Percentiles rank a stretch among this genome's conserved stretches.
These are phyloP conservation scores for Zymoseptoria pseudotritici DNA, from an alignment of 2,329 filamentous ascomycete genomes.

Conservation along the genomic window DNA sequence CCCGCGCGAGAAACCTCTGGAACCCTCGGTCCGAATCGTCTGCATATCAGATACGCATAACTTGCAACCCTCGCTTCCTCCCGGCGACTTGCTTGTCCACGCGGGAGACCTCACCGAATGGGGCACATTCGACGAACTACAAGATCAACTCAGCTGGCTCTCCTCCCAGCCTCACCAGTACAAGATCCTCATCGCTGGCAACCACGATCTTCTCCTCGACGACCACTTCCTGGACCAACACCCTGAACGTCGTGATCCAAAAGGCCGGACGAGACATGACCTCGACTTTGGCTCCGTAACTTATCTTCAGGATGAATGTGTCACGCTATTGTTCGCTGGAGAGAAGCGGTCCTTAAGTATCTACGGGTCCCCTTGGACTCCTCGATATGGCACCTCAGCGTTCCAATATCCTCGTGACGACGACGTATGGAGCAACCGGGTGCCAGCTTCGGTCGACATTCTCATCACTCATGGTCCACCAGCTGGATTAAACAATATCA, in stretches of 20 bases:
- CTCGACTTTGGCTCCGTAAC: constrained; percentile 30
- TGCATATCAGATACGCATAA: constrained; percentile 27
- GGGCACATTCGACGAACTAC: constrained; percentile 14
- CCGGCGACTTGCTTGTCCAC: constrained; percentile 20
- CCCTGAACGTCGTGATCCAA: neutral
- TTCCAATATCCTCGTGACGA: constrained; percentile 35
- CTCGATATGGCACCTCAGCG: constrained; percentile 50
- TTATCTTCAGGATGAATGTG: constrained; percentile 29
- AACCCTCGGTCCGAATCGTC: constrained; percentile 4
- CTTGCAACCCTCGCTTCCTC: constrained; percentile 8
- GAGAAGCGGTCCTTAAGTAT: constrained; percentile 53
- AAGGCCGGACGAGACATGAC: constrained; percentile 1
- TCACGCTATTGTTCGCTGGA: constrained; percentile 39
- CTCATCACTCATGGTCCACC: constrained; percentile 37
- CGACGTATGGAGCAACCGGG: constrained; percentile 20
- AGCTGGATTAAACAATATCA: constrained; percentile 31
- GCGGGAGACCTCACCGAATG: constrained; percentile 18
- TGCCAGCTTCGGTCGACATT: constrained; percentile 28
- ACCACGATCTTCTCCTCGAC: constrained; percentile 17
- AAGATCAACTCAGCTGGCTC: constrained; percentile 16
- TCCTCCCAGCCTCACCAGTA: constrained; percentile 11
- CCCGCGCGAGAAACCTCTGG: neutral
- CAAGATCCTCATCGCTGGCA: constrained; percentile 22
- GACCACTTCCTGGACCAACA: neutral
- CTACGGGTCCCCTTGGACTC: constrained; percentile 67